Conservation (phyloP, 306 rosid species). For the Acacia acuminata region DNA sequence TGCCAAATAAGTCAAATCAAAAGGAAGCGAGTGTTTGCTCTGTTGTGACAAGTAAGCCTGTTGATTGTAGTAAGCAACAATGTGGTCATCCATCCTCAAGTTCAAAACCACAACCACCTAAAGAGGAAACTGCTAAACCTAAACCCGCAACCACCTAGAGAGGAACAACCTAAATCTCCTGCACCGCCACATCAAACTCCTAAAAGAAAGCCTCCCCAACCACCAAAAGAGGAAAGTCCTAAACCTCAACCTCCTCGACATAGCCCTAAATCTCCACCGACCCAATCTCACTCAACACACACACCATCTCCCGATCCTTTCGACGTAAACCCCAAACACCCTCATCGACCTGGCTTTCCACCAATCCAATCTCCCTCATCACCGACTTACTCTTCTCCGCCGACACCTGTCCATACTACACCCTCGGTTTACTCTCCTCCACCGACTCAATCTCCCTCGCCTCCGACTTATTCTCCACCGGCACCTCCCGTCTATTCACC, state of each 20-base stretch:
- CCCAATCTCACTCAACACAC: no score
- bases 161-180: neutral
- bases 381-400: neutral
- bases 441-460: neutral
- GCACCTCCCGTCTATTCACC: neutral
- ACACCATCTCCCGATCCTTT: slow-evolving; percentile 18
- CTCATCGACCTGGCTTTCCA: neutral
- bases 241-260: neutral
- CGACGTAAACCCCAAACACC: no score
- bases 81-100: slow-evolving; percentile 43
- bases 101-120: neutral
- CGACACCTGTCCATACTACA: neutral
- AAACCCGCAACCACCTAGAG: neutral
- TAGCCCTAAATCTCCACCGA: neutral
- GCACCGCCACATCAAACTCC: slow-evolving; percentile 8
- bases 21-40: slow-evolving; percentile 40
- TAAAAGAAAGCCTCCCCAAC: neutral
- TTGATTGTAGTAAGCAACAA: slow-evolving; percentile 65
- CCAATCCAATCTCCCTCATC: neutral
- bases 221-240: neutral
- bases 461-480: neutral
- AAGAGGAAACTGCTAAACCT: neutral
- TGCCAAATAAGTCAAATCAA: slow-evolving; percentile 66
- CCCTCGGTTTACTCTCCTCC: neutral
- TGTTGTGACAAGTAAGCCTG: slow-evolving; percentile 50